Evolutionary conservation across 1,284 basidiomycete species (phyloP), one percentile per base, ranked within the genome.

Genomic region (Microbotryum intermedium): DNA sequence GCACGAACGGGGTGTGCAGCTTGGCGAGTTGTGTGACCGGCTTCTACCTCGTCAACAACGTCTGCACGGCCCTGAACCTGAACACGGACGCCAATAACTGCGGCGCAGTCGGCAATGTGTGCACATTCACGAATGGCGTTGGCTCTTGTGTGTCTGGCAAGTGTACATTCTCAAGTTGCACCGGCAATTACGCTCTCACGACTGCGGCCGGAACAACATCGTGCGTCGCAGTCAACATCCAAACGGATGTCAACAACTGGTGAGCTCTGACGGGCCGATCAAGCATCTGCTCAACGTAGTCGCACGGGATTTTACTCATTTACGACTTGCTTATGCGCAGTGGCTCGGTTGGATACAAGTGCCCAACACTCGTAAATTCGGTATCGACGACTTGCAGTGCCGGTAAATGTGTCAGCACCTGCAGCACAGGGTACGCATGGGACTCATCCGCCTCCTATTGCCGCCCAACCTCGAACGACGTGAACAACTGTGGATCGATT

Each of bases 51-150:
- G 50, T 50, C 50, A 30, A 8, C 50, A 50, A 50, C 26, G 50
- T 28, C 29, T 50, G 50, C 50, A 50, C 50, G 26, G 34, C 34
- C 13, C 34, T 39, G 34, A 26, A 57, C 48, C 30, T 26, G 7
- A 11, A 28, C 13, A 54, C 39, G 7, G 59, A 66, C 45, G 57
- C 58, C 29, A 52, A 44, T 49, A 66, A 61, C 57, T 66, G 64
- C 59, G 64, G 64, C 16, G 8, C 42, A 2, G 5, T 46, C 25
- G 61, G 61, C 28, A 60, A 50, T 11, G 49, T 55, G 13, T 66
- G 64, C 61, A n/a, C 58, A 10, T 47, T 49, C 7, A 29, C 60
- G 43, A 57, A 55, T 45, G 57, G 58, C 4, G 28, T 23, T 23
- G 61, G 54, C 18, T 39, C 29, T 48, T 59, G 57, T 26, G 6